Evolutionary conservation across 2,329 filamentous ascomycete genomes (phyloP), one percentile per base, ranked within the genome.

Genomic region (Elsinoe fawcettii): DNA sequence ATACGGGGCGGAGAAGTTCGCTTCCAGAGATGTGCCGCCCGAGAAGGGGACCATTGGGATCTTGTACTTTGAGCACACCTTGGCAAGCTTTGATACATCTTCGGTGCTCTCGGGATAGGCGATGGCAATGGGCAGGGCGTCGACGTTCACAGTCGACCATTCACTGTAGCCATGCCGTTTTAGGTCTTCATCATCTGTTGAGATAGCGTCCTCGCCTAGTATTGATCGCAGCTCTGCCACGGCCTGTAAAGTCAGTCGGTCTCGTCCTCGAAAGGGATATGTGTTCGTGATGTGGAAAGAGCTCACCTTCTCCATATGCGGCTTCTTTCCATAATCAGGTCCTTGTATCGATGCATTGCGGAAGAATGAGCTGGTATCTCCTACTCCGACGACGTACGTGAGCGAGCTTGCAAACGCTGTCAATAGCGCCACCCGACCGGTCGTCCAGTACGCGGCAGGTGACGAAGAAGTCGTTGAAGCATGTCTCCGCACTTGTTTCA

Each of bases 41-140:
- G 88, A 93, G 67, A 88, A 96, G 0, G 89, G 86, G 59, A 93
- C 87, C 74, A 96, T 87, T 1, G 91, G 91, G 56, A 96, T 81
- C 14, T 80, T 84, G 70, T 90, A 85, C 68, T 86, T 86, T 72
- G 87, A 78, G 73, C 90, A 96, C 56, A 91, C 77, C 62, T 84
- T 77, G 30, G 83, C 84, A 58, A 88, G 81, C 36, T 73, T 66
- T 0, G 79, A 81, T 2, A 88, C 85, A 16, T 88, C 78, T 58
- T 82, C 79, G 0, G 85, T 88, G 1, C 74, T 78, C 27, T 74
- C 77, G 0, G 86, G 86, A 60, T 85, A 85, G 1, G 81, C 81
- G 7, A 88, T 77, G 1, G 85, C 84, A 5, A 85, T 78, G 0
- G 85, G 83, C 1, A 85, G 73, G 18, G 76, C 77, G 27, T 82